Conservation (phyloP, 1,284 basidiomycete species). For the Kalmanozyma brasiliensis region DNA sequence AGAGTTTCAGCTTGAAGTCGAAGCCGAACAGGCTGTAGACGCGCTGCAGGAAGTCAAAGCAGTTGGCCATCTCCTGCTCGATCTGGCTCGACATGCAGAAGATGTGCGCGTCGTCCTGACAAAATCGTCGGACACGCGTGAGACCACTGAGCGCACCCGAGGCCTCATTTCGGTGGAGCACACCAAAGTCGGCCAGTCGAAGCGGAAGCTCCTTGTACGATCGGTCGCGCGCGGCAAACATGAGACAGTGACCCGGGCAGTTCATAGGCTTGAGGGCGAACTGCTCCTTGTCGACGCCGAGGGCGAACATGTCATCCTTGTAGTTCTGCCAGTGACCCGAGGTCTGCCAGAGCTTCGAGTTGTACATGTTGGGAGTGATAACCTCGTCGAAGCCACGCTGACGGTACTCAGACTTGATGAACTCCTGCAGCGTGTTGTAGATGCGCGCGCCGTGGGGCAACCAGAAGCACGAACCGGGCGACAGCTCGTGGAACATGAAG, state of each 20-base stretch:
- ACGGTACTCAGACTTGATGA: constrained; percentile 74
- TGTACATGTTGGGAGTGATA: constrained; percentile 97
- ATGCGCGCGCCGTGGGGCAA: constrained; percentile 95
- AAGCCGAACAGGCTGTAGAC: constrained; percentile 98
- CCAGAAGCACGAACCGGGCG: constrained; percentile 96
- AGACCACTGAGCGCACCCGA: constrained; percentile 92
- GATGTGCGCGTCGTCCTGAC: constrained; percentile 96
- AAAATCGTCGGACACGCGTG: constrained; percentile 92
- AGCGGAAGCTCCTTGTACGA: constrained; percentile 96
- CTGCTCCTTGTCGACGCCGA: constrained; percentile 90
- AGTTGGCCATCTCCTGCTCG: constrained; percentile 82
- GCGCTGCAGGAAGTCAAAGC: constrained; percentile 91
- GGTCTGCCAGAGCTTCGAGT: constrained; percentile 96
- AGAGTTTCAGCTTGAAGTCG: constrained; percentile 93
- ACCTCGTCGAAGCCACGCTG: constrained; percentile 73
- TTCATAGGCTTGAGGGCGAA: constrained; percentile 89
- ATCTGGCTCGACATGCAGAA: constrained; percentile 97
- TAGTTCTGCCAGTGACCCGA: constrained; percentile 96
- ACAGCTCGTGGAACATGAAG: constrained; percentile 97
- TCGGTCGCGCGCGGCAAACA: constrained; percentile 93
- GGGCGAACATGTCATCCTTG: constrained; percentile 91
- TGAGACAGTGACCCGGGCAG: constrained; percentile 95
- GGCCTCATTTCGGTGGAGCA: constrained; percentile 96
- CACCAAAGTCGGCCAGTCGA: constrained; percentile 97
- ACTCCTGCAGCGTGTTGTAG: constrained; percentile 91